Evolutionary conservation across 176 grass and related monocot species (phyloP).

Genomic region (Pharus latifolius): DNA sequence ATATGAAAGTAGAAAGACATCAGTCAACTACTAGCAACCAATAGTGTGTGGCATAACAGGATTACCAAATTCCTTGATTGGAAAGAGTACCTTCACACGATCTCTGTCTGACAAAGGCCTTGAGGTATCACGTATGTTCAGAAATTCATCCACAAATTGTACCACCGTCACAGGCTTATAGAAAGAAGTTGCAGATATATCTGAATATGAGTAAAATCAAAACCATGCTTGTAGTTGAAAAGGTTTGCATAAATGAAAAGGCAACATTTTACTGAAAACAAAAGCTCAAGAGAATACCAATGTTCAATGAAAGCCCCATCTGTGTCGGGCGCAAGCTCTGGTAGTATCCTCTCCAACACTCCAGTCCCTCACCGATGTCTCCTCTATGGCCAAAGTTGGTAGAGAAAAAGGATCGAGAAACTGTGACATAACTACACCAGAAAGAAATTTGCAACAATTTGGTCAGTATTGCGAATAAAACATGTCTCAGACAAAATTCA

Average conservation of each 20-base stretch:
- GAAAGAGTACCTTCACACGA: conserved; percentile 48
- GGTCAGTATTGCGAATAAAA: not conserved
- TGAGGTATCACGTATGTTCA: conserved; percentile 28
- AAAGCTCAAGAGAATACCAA: conserved; percentile 25
- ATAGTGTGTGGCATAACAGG: not conserved
- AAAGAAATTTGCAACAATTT: not conserved
- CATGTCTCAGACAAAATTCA: not conserved
- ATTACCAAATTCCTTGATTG: not conserved
- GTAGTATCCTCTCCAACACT: conserved; percentile 90
- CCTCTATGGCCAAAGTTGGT: conserved; percentile 36
- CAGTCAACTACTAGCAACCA: not conserved
- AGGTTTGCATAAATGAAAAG: not conserved
- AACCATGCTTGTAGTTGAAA: not conserved
- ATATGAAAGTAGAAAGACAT: not conserved
- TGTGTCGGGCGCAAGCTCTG: conserved; percentile 84
- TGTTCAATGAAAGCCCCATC: conserved; percentile 81
- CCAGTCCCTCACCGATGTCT: conserved; percentile 68
- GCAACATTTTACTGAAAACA: not conserved
- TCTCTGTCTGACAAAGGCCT: conserved; percentile 44
- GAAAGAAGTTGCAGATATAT: conserved; percentile 83
- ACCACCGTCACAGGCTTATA: conserved; percentile 57
- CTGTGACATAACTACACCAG: conserved; percentile 52
- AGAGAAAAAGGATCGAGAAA: conserved; percentile 80
- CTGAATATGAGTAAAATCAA: conserved; percentile 20
- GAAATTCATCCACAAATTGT: conserved; percentile 38